Base-by-base conservation (phyloP, 192 early-diverging fungal genomes). In the Coemansia sp. region DNA sequence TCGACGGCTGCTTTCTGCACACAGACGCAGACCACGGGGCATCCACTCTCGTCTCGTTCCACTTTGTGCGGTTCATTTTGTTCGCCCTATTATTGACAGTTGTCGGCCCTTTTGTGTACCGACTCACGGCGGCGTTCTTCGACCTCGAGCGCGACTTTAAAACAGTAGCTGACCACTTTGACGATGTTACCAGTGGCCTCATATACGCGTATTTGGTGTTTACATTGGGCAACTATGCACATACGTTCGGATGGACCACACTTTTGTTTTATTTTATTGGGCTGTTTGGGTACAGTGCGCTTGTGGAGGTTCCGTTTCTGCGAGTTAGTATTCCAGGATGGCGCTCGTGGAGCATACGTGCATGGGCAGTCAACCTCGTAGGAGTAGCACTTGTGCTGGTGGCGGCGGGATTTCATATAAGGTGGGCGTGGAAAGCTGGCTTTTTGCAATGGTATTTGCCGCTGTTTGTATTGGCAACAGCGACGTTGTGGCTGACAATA, bases 191-290 rank as follows among this genome's bases (percentile, higher is more conserved):
- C 10, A 64, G 76, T 16, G 84, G 82, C 0, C 69, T 88, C 10
- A 70, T 84, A 2, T 92, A 90, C 71, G 72, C 84, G 8, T 80
- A 84, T 37, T 74, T 92, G 19, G 69, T 92, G 4, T 92, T 92
- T 67, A 86, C 88, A 31, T 84, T 92, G 80, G 90, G 90, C 45
- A 89, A 88, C 72, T 92, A 92, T 67, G 73, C 89, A 16, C 74
- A 82, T 47, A 87, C 87, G 16, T 82, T 90, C 47, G 75, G 77
- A 73, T 87, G 86, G 74, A 73, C 72, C 16, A 71, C 67, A 0
- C 51, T 67, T 27, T 62, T 75, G 43, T 71, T 69, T 47, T 86
- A 75, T 31, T 75, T 83, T 75, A 64, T 73, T 21, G 80, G 84
- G 6, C 35, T 87, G 1, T 77, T 88, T 55, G 83, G 53, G 11